Conservation (phyloP, 129 eudicot species). For the Silybum marianum region DNA sequence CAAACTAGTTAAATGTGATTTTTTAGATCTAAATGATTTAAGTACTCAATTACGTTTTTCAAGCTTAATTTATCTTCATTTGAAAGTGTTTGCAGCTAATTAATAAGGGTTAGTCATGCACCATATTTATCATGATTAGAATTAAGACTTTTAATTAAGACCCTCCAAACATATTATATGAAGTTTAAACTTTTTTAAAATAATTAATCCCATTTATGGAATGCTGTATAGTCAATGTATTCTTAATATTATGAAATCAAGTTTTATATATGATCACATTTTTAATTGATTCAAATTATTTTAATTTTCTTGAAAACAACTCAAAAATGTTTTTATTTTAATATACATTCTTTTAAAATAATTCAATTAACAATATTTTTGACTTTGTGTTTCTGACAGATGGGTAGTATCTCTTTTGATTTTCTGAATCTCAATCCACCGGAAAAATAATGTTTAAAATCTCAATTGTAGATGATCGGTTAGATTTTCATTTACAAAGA, state of each 20-base stretch:
- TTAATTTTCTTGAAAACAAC: slow-evolving; percentile 10
- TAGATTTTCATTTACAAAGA: neutral
- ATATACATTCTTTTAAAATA: neutral
- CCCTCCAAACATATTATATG: slow-evolving; percentile 19
- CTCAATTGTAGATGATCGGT: neutral
- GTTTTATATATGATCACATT: slow-evolving; percentile 6
- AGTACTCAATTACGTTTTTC: too few relatives aligned
- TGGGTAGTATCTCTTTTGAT: slow-evolving; percentile 10
- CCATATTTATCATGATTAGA: slow-evolving; percentile 19
- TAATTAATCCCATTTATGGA: slow-evolving; percentile 12
- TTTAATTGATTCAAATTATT: neutral
- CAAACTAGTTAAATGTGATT: too few relatives aligned
- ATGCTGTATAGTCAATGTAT: slow-evolving; percentile 17
- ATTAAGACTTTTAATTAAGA: slow-evolving; percentile 19
- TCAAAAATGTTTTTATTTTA: neutral
- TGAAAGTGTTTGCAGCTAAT: neutral
- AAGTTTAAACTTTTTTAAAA: neutral
- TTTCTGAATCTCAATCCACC: slow-evolving; percentile 5
- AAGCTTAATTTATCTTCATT: neutral
- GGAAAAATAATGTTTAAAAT: neutral
- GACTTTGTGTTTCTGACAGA: slow-evolving; percentile 25
- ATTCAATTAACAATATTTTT: slow-evolving; percentile 7
- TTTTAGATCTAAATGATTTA: too few relatives aligned
- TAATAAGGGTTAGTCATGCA: slow-evolving; percentile 3
- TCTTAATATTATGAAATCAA: neutral